Percentiles rank a stretch among this genome's conserved stretches.
Conservation (phyloP, 2,329 filamentous ascomycete species). For the Huntiella omanensis region DNA sequence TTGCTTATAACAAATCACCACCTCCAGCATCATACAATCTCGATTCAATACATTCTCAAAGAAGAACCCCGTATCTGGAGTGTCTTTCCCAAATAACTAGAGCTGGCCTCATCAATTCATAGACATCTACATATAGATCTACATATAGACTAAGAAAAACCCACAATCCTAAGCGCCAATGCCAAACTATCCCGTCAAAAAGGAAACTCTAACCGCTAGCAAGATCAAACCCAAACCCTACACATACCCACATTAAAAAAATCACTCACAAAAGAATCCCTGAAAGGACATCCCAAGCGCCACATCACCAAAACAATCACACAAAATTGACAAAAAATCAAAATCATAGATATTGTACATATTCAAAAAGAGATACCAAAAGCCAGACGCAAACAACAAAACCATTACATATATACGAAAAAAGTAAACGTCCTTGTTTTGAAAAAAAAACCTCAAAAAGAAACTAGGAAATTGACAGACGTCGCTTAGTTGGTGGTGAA, state of each 20-base stretch:
- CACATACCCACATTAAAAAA: neutral
- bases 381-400: slow-evolving; percentile 5
- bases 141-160: no score
- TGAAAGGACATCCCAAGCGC: neutral
- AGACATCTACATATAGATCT: no score
- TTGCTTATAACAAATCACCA: neutral
- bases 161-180: no score
- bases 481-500: slow-evolving; percentile 68
- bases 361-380: slow-evolving; percentile 6
- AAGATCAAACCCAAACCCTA: neutral
- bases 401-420: slow-evolving; percentile 3
- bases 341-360: slow-evolving; percentile 6
- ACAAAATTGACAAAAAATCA: slow-evolving; percentile 1
- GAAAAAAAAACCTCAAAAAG: neutral
- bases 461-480: no score
- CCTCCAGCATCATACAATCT: neutral
- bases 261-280: neutral
- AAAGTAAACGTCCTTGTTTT: neutral
- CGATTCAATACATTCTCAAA: no score
- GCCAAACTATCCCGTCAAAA: no score
- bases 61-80: no score
- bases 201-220: no score
- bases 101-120: no score
- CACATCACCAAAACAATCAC: slow-evolving; percentile 1
- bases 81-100: no score